Evolutionary conservation across 805 yeast genomes (phyloP).

Genomic region (Wickerhamomyces bisporus): DNA sequence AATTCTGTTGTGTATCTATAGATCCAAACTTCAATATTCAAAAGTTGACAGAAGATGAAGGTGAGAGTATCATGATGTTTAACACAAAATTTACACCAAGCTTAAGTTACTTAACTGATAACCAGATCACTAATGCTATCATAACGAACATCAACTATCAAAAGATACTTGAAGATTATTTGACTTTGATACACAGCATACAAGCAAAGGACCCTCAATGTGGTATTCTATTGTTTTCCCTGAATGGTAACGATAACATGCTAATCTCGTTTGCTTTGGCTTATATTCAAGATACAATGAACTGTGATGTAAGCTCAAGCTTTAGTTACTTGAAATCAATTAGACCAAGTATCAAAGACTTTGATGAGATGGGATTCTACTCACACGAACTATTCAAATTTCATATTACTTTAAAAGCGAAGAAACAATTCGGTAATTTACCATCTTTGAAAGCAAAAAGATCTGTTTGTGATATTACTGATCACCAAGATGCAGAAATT

Average conservation of each 20-base stretch:
- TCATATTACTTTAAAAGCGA: conserved; percentile 15
- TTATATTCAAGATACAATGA: conserved; percentile 19
- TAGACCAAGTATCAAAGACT: conserved; percentile 21
- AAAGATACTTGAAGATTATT: conserved; percentile 19
- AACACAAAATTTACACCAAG: conserved; percentile 21
- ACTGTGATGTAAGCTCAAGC: conserved; percentile 19
- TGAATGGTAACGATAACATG: conserved; percentile 26
- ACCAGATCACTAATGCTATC: conserved; percentile 19
- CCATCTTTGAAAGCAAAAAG: conserved; percentile 16
- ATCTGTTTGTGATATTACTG: conserved; percentile 19
- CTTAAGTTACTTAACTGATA: conserved; percentile 15
- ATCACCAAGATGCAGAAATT: conserved; percentile 20
- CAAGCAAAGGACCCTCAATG: conserved; percentile 20
- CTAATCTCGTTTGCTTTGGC: conserved; percentile 19
- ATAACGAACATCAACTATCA: conserved; percentile 22
- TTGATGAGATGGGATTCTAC: conserved; percentile 20
- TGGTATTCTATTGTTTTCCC: conserved; percentile 22
- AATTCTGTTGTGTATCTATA: conserved; percentile 26
- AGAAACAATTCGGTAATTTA: conserved; percentile 14
- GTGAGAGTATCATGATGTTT: conserved; percentile 22
- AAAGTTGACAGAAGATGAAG: conserved; percentile 23
- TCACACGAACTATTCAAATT: conserved; percentile 20
- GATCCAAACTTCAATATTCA: conserved; percentile 30
- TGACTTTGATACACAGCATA: conserved; percentile 14
- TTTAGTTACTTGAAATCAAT: conserved; percentile 21